A percentile compares a stretch with the other conserved stretches of the same genome.
Conservation (phyloP, 441 rosid genomes). For the Eruca vesicaria region DNA sequence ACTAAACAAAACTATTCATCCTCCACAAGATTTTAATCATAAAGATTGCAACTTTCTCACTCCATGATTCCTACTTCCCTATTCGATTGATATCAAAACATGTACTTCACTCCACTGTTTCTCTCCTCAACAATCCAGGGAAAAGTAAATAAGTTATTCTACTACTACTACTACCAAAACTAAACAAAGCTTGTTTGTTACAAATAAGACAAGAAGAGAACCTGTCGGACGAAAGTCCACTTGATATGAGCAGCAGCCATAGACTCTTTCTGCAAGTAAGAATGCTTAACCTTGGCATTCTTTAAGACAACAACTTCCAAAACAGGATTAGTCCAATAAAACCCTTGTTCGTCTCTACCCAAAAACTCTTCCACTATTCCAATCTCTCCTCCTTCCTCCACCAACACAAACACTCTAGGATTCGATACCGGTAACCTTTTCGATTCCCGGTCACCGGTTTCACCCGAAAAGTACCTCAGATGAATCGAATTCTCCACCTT, state of each 20-base stretch:
- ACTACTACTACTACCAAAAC: no score
- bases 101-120: no score
- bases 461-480: constrained; percentile 66
- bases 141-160: no score
- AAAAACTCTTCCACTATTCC: constrained; percentile 78
- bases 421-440: constrained; percentile 75
- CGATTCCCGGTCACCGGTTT: constrained; percentile 54
- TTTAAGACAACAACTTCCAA: constrained; percentile 64
- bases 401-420: constrained; percentile 82
- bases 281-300: constrained; percentile 71
- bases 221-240: constrained; percentile 91
- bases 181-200: not conserved
- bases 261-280: constrained; percentile 83
- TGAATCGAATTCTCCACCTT: constrained; percentile 60
- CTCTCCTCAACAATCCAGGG: no score
- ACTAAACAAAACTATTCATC: not conserved
- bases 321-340: constrained; percentile 85
- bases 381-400: constrained; percentile 84
- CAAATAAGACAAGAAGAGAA: constrained; percentile 18
- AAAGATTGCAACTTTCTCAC: not conserved
- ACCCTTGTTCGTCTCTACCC: constrained; percentile 45
- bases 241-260: constrained; percentile 74
- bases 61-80: not conserved
- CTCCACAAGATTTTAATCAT: not conserved
- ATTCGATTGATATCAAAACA: not conserved